Evolutionary conservation across 306 rosid genomes (phyloP).

Genomic region (Pterocarpus macrocarpus): DNA sequence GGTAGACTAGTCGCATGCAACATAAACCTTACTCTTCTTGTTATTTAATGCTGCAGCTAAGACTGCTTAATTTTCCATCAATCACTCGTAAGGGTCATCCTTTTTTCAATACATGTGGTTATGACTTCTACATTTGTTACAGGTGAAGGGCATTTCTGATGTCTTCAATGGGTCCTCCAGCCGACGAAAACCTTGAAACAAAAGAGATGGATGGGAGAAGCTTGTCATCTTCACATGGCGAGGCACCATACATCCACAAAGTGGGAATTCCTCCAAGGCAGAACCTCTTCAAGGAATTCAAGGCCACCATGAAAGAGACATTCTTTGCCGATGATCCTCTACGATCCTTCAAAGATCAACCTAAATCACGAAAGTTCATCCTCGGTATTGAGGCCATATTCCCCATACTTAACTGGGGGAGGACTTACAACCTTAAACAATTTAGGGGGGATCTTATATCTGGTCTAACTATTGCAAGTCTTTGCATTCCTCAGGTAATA

Average conservation of each 20-base stretch:
- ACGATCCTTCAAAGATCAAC: constrained; percentile 82
- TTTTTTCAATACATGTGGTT: constrained; percentile 13
- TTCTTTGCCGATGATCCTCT: constrained; percentile 92
- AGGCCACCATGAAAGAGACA: constrained; percentile 72
- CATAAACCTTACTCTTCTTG: constrained; percentile 25
- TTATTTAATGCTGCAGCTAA: constrained; percentile 22
- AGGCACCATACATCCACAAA: constrained; percentile 58
- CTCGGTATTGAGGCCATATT: constrained; percentile 82
- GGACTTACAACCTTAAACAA: constrained; percentile 69
- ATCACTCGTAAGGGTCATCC: background rate
- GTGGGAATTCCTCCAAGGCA: constrained; percentile 87
- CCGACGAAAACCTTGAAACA: constrained; percentile 49
- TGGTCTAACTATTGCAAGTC: constrained; percentile 97
- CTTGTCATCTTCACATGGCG: constrained; percentile 50
- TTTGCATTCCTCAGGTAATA: constrained; percentile 97
- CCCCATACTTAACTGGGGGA: constrained; percentile 85
- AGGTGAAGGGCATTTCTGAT: constrained; percentile 53
- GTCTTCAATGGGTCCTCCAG: constrained; percentile 60
- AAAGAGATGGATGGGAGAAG: constrained; percentile 57
- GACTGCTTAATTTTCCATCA: background rate
- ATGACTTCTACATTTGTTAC: constrained; percentile 36
- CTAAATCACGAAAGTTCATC: constrained; percentile 66
- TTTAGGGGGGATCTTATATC: constrained; percentile 85
- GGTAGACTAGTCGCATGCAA: constrained; percentile 39
- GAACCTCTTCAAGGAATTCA: constrained; percentile 81